phyloP scores from a whole-genome alignment of 139 green algal species.

The Mesotaenium endlicherianum region DNA sequence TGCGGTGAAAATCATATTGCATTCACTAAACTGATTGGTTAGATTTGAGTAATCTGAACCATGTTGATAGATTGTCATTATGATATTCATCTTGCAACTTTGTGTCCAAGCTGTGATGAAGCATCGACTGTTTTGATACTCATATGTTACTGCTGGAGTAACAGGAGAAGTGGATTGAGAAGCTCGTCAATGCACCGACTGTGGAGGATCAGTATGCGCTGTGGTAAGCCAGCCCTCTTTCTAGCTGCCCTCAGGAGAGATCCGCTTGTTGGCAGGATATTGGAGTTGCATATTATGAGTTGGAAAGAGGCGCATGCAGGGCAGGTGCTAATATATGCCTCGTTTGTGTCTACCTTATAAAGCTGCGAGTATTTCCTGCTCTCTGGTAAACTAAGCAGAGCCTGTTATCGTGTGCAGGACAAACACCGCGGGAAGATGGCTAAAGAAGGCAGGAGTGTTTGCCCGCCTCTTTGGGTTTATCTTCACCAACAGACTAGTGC shows the following conservation, averaged over 20 bases:
- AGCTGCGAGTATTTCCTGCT: not conserved
- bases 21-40: no score
- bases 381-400: not conserved
- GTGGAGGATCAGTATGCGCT: slow-evolving; percentile 71
- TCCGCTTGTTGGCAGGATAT: no score
- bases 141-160: not conserved
- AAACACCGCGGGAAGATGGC: slow-evolving; percentile 4
- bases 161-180: slow-evolving; percentile 54
- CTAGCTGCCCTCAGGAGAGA: no score
- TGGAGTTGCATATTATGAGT: no score
- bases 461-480: slow-evolving; percentile 44
- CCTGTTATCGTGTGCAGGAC: no score
- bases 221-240: no score
- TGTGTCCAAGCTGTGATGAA: not conserved
- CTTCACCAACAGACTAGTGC: slow-evolving; percentile 66
- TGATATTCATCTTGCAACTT: slow-evolving; percentile 49
- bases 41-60: no score
- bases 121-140: not conserved
- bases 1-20: no score
- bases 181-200: slow-evolving; percentile 72
- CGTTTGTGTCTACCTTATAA: not conserved
- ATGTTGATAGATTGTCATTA: not conserved
- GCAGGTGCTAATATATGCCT: not conserved
- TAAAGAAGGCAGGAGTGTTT: slow-evolving; percentile 25
- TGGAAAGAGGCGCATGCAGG: not conserved